Conservation (phyloP, 2,329 filamentous ascomycete genomes). For the Alternaria viburni region DNA sequence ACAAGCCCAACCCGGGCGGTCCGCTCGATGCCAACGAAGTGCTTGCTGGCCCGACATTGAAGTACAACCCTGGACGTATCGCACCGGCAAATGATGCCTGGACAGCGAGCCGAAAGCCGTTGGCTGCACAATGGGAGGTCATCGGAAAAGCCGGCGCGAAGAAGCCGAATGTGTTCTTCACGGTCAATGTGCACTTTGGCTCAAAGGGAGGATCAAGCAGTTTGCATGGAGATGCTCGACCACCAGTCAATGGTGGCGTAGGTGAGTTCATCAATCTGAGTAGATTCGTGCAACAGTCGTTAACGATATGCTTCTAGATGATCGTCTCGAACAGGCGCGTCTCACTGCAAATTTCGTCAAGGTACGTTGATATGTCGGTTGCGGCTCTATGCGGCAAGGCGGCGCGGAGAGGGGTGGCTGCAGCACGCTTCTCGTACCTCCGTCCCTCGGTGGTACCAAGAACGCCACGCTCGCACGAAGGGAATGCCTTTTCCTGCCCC, state of each 20-base stretch:
- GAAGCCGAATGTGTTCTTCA: slow-evolving; percentile 63
- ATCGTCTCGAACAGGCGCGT: slow-evolving; percentile 63
- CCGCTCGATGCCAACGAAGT: slow-evolving; percentile 64
- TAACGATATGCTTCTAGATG: slow-evolving; percentile 38
- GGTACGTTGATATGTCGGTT: slow-evolving; percentile 24
- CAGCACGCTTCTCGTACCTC: slow-evolving; percentile 13
- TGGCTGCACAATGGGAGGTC: slow-evolving; percentile 70
- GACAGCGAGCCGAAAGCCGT: slow-evolving; percentile 68
- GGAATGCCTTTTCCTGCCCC: slow-evolving; percentile 5
- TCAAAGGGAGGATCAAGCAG: slow-evolving; percentile 71
- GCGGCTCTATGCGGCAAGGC: slow-evolving; percentile 2
- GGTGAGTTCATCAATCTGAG: slow-evolving; percentile 5
- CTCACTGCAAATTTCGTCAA: slow-evolving; percentile 58
- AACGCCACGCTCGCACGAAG: slow-evolving; percentile 25
- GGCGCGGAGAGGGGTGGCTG: slow-evolving; percentile 22
- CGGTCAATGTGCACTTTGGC: slow-evolving; percentile 72
- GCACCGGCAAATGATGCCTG: slow-evolving; percentile 67
- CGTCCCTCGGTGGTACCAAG: slow-evolving; percentile 12
- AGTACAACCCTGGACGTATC: slow-evolving; percentile 72
- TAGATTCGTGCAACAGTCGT: not conserved
- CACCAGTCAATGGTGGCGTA: slow-evolving; percentile 70
- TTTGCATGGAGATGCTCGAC: slow-evolving; percentile 69
- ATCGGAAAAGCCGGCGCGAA: slow-evolving; percentile 55
- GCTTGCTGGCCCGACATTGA: slow-evolving; percentile 63
- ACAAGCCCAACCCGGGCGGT: slow-evolving; percentile 63